Evolutionary conservation across 805 yeast genomes (phyloP).

Genomic region (Suhomyces xylopsoci): DNA sequence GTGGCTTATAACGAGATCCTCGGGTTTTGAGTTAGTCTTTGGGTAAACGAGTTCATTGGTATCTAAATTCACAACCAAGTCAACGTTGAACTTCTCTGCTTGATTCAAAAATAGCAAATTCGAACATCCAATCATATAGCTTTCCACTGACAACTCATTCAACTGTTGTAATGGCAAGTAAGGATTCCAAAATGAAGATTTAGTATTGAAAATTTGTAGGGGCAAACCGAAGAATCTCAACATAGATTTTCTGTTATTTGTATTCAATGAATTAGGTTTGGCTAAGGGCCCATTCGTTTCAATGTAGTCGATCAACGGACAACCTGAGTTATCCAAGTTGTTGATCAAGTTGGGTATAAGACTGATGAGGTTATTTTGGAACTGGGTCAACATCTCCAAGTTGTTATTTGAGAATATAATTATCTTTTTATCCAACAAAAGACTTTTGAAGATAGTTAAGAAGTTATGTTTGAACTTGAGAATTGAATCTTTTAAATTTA

Average conservation of each 20-base stretch:
- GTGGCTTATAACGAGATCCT: constrained; percentile 29
- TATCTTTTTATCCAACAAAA: constrained; percentile 71
- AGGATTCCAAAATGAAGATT: constrained; percentile 87
- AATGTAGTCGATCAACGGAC: constrained; percentile 60
- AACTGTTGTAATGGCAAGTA: constrained; percentile 92
- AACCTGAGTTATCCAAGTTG: constrained; percentile 72
- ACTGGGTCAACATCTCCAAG: constrained; percentile 74
- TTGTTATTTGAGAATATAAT: constrained; percentile 72
- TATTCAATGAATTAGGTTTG: constrained; percentile 64
- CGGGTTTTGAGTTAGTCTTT: constrained; percentile 24
- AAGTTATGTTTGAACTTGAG: constrained; percentile 55
- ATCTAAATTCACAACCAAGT: constrained; percentile 73
- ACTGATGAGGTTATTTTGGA: constrained; percentile 80
- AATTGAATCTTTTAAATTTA: constrained; percentile 65
- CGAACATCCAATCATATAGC: constrained; percentile 82
- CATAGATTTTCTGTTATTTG: constrained; percentile 76
- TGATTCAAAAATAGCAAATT: constrained; percentile 75
- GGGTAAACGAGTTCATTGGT: constrained; percentile 45
- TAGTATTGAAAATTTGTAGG: constrained; percentile 71
- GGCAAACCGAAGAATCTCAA: constrained; percentile 85
- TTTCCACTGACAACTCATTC: constrained; percentile 60
- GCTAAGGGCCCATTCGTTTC: constrained; percentile 49
- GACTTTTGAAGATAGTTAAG: constrained; percentile 68
- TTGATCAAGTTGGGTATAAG: constrained; percentile 78
- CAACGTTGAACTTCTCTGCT: constrained; percentile 54